Conservation (phyloP, 257 asterid genomes). For the Gentiana macrophylla region DNA sequence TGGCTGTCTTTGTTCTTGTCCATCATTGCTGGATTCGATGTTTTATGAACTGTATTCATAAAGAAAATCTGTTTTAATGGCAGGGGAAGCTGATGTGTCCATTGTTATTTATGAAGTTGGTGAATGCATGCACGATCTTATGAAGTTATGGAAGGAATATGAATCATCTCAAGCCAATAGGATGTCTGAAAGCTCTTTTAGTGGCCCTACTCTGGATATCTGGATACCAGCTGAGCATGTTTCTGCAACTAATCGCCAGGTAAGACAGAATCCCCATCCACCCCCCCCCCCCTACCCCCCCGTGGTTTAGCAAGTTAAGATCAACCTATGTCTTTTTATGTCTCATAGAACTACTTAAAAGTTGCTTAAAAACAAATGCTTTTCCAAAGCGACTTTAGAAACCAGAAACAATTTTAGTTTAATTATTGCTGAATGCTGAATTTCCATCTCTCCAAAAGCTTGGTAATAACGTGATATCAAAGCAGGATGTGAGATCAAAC, state of each 20-base stretch:
- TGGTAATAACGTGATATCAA: too few relatives aligned
- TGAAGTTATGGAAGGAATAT: constrained; percentile 70
- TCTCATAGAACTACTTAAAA: not conserved
- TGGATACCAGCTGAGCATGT: constrained; percentile 95
- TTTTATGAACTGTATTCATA: not conserved
- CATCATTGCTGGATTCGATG: not conserved
- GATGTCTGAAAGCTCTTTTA: constrained; percentile 48
- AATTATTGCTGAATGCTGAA: too few relatives aligned
- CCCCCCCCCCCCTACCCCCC: too few relatives aligned
- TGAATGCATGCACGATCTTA: constrained; percentile 82
- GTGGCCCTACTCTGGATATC: constrained; percentile 82
- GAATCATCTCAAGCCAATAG: constrained; percentile 49
- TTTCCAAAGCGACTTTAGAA: not conserved
- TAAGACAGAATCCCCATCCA: constrained; percentile 23
- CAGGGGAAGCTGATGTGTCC: constrained; percentile 63
- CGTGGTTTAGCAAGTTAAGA: not conserved
- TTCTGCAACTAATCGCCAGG: constrained; percentile 92
- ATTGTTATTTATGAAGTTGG: constrained; percentile 75
- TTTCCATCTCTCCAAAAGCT: too few relatives aligned
- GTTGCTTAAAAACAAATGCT: not conserved
- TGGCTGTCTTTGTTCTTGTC: not conserved
- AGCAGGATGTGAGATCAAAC: too few relatives aligned
- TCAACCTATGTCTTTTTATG: not conserved
- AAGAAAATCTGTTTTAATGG: constrained; percentile 4
- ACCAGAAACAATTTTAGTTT: not conserved